Percentiles rank a stretch among this genome's conserved stretches.
Conservation (phyloP, 495 filamentous ascomycete species). For the Parachaetomium inaequale region DNA sequence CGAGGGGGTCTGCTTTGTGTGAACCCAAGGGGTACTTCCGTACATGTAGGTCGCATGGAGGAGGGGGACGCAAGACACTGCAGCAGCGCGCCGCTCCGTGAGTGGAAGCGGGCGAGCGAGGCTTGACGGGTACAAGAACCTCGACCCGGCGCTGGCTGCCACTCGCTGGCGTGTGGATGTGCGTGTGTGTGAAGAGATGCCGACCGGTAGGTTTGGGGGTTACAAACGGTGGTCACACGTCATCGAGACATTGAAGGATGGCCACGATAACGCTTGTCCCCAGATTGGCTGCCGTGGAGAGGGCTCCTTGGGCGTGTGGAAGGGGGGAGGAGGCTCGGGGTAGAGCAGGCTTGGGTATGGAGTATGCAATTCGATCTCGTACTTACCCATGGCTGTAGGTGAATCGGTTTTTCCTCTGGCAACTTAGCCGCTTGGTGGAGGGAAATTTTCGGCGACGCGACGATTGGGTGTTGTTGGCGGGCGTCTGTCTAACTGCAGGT, state of each 20-base stretch:
- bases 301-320: neutral
- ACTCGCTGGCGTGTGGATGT: constrained; percentile 18
- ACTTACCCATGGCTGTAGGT: constrained; percentile 45
- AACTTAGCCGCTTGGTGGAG: constrained; percentile 44
- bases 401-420: constrained; percentile 32
- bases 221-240: constrained; percentile 41
- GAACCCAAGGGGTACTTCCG: constrained; percentile 14
- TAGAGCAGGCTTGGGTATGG: constrained; percentile 4
- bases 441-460: constrained; percentile 34
- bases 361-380: constrained; percentile 29
- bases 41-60: constrained; percentile 34
- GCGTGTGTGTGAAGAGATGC: constrained; percentile 27
- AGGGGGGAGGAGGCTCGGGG: neutral
- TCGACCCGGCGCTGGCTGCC: constrained; percentile 10
- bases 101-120: constrained; percentile 29
- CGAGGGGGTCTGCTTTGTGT: constrained; percentile 15
- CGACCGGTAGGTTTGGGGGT: constrained; percentile 25
- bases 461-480: constrained; percentile 31
- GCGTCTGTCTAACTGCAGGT: constrained; percentile 29
- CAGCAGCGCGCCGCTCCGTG: constrained; percentile 35
- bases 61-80: constrained; percentile 40
- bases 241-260: constrained; percentile 41
- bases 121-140: constrained; percentile 21
- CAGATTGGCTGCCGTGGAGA: constrained; percentile 10
- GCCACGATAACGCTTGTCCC: constrained; percentile 28